Evolutionary conservation across 2,329 filamentous ascomycete species (phyloP).

Genomic region (Fusarium coicis): DNA sequence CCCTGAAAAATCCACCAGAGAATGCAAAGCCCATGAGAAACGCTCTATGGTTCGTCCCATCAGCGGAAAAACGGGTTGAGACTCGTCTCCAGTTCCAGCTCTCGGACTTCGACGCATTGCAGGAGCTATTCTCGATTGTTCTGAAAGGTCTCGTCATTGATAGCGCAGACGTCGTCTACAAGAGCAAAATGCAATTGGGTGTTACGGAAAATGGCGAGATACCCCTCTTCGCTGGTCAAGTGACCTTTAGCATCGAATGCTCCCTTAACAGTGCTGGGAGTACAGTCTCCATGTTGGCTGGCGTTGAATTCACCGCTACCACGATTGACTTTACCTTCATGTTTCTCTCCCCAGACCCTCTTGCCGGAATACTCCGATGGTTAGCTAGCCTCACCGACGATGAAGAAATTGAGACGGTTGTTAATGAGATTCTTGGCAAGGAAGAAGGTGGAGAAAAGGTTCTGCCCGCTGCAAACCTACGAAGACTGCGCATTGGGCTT

Average conservation of each 20-base stretch:
- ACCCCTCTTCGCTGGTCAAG: background rate
- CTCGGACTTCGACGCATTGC: background rate
- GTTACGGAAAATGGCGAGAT: background rate
- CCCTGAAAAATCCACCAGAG: background rate
- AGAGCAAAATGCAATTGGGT: background rate
- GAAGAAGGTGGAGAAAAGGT: background rate
- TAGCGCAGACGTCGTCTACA: background rate
- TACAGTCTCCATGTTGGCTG: background rate
- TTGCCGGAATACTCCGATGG: background rate
- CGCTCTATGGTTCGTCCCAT: background rate
- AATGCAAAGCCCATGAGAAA: background rate
- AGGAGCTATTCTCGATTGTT: background rate
- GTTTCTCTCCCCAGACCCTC: background rate
- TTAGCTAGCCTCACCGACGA: background rate
- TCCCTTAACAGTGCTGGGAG: background rate
- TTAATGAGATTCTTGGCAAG: background rate
- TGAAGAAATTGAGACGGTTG: background rate
- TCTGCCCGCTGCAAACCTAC: background rate
- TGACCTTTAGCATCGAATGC: background rate
- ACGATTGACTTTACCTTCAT: background rate
- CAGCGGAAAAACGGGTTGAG: background rate
- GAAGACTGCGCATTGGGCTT: background rate
- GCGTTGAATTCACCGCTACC: background rate
- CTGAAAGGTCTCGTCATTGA: background rate
- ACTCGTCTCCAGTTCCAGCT: slow-evolving; percentile 2